phyloP scores from a whole-genome alignment of 805 yeast species.

The Candida coquimbonensis region DNA sequence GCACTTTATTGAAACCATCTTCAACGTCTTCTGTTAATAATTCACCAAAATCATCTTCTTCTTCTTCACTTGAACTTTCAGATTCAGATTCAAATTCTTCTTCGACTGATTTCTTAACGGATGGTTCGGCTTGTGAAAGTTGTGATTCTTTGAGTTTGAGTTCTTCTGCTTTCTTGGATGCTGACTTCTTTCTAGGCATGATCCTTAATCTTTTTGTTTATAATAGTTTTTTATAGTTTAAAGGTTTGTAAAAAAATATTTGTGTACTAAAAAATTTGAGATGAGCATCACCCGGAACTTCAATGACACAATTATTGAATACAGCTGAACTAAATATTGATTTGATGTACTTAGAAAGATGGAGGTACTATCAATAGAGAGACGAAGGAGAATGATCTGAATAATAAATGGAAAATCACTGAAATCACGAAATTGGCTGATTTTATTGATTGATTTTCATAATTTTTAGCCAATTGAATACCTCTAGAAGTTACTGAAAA shows the following conservation, averaged over 20 bases:
- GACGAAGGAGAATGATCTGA: too few species aligned
- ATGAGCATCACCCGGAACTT: neutral
- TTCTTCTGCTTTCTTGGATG: constrained; percentile 62
- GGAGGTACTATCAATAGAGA: too few species aligned
- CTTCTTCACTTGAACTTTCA: constrained; percentile 51
- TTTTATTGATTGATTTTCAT: too few species aligned
- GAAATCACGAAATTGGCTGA: too few species aligned
- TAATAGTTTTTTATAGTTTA: too few species aligned
- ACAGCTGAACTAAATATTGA: too few species aligned
- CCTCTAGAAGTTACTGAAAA: too few species aligned
- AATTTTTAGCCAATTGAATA: too few species aligned
- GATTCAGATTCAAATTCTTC: constrained; percentile 32
- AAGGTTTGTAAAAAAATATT: neutral
- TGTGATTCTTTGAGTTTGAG: constrained; percentile 26
- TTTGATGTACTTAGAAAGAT: too few species aligned
- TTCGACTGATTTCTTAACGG: constrained; percentile 21
- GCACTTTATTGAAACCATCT: constrained; percentile 63
- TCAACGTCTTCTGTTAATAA: constrained; percentile 83
- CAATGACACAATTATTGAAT: neutral
- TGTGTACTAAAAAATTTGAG: neutral
- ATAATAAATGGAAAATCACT: too few species aligned
- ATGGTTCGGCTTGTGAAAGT: constrained; percentile 13
- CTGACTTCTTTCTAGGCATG: constrained; percentile 88
- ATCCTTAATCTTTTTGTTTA: neutral
- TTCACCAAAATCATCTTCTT: constrained; percentile 92